phyloP scores from a whole-genome alignment of 768 basidiomycete genomes.

The Inosperma sp. region DNA sequence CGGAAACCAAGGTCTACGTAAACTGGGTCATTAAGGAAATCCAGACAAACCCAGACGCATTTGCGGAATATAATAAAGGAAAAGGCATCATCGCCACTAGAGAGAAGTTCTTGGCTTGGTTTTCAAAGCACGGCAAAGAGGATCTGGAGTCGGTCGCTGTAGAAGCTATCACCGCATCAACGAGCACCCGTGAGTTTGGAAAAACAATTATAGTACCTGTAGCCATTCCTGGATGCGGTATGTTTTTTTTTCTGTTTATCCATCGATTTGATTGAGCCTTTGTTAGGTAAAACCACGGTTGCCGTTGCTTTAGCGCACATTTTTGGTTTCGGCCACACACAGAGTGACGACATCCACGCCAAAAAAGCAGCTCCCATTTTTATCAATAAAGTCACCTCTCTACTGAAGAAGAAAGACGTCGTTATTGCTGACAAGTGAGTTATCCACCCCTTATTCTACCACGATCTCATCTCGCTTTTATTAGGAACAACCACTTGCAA shows the following conservation, averaged over 20 bases:
- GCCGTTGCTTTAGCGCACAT: constrained; percentile 73
- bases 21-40: constrained; percentile 84
- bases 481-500: constrained; percentile 80
- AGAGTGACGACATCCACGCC: constrained; percentile 80
- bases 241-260: constrained; percentile 33
- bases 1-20: constrained; percentile 76
- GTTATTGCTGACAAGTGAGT: constrained; percentile 92
- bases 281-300: constrained; percentile 83
- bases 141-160: constrained; percentile 28
- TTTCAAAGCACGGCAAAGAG: constrained; percentile 39
- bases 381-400: constrained; percentile 60
- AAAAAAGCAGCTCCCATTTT: constrained; percentile 74
- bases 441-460: neutral
- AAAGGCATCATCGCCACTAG: constrained; percentile 84
- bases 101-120: constrained; percentile 72
- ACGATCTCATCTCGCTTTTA: neutral
- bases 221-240: constrained; percentile 91
- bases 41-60: constrained; percentile 49
- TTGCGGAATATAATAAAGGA: constrained; percentile 59
- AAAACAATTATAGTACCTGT: constrained; percentile 87
- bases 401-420: constrained; percentile 61
- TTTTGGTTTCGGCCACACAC: constrained; percentile 87
- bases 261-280: neutral
- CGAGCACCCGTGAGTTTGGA: constrained; percentile 31
- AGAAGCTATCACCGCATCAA: constrained; percentile 32